Base-by-base conservation (phyloP, 1,139 yeast genomes). In the Taiozyma sp. region DNA sequence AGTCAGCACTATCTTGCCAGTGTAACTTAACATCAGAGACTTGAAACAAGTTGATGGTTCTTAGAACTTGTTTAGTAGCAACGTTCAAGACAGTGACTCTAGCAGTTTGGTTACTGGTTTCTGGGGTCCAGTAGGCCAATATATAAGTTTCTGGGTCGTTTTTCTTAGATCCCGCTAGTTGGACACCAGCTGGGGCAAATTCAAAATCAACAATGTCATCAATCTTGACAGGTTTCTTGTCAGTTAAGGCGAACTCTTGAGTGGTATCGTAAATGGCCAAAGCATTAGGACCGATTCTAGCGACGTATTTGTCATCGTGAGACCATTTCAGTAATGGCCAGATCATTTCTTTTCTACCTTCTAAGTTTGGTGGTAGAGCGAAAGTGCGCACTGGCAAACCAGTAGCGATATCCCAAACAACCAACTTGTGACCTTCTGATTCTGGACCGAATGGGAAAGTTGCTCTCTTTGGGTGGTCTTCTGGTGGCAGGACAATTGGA, bases 291-390 rank as follows among this genome's bases (percentile, higher is more conserved):
- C 93, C 93, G 71, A 89, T 83, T 74, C 99, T 87, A 52, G 97
- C 98, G 75, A 96, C 89, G 76, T 85, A 95, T 71, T 83, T 85
- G 71, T 90, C 97, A 72, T 95, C 96, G 63, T 77, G 79, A 45
- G 98, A 90, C 98, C 99, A 95, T 72, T 91, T 92, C 68, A 95
- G 87, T 67, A 93, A 81, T 48, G 99, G 99, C 99, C 99, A 93
- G 59, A 87, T 84, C 83, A 90, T 83, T 66, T 84, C 86, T 67
- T 80, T 79, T 64, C 80, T 81, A 49, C 80, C 79, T 65, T 81
- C 87, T 64, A 84, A 75, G 65, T 81, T 79, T 59, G 95, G 92
- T 54, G 96, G 90, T 64, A 90, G 77, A 43, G 96, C 95, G 79
- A 95, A 93, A 23, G 97, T 88, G 70, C 96, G 83, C 57, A 84